A percentile compares a stretch with the other conserved stretches of the same genome.
These are phyloP conservation scores for Aspergillus sp. DNA, from an alignment of 2,329 filamentous ascomycete genomes.

Conservation along the genomic window DNA sequence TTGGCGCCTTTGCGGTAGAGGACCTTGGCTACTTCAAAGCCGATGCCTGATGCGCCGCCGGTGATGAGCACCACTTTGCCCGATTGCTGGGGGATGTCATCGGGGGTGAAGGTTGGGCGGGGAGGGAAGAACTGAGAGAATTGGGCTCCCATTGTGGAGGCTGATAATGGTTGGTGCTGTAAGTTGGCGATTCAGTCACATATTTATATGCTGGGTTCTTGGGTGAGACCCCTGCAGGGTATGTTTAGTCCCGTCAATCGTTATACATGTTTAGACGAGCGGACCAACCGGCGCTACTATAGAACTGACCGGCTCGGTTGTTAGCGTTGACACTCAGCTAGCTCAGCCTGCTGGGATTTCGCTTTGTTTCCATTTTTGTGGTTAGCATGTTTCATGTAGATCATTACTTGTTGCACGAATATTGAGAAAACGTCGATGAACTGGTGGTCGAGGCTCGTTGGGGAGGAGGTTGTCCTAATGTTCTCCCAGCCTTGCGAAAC, in stretches of 20 bases:
- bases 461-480: too few species aligned
- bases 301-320: not conserved
- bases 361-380: too few species aligned
- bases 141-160: not conserved
- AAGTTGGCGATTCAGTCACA: not conserved
- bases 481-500: too few species aligned
- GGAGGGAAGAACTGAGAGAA: slow-evolving; percentile 15
- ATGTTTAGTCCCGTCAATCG: too few species aligned
- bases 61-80: slow-evolving; percentile 14
- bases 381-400: too few species aligned
- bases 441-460: too few species aligned
- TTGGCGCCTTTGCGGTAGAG: slow-evolving; percentile 14
- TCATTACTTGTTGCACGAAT: too few species aligned
- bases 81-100: slow-evolving; percentile 6
- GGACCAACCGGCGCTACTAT: not conserved
- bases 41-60: slow-evolving; percentile 16
- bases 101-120: slow-evolving; percentile 9
- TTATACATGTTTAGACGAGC: not conserved
- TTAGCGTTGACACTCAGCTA: not conserved
- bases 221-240: too few species aligned
- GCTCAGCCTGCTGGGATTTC: too few species aligned
- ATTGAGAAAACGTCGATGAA: too few species aligned
- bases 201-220: not conserved
- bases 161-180: not conserved
- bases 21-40: slow-evolving; percentile 15